Conservation (phyloP, 352 stramenopile species). For the Globisporangium megalacanthum region DNA sequence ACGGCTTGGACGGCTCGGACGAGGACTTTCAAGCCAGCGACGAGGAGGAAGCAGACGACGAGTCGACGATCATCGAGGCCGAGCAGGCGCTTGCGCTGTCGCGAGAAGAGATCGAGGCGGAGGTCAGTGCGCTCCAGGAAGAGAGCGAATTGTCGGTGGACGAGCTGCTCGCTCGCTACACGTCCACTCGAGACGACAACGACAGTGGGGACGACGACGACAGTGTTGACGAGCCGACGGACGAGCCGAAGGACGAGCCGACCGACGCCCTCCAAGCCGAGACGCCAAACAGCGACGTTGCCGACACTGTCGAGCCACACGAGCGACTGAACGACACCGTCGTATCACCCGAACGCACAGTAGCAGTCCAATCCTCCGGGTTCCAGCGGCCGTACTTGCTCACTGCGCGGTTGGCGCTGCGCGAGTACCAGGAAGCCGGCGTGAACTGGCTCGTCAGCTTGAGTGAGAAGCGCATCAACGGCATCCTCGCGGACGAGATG, state of each 20-base stretch:
- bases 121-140: constrained; percentile 71
- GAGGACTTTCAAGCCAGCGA: constrained; percentile 19
- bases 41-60: constrained; percentile 40
- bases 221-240: background rate
- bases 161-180: constrained; percentile 74
- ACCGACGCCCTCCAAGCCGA: background rate
- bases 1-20: constrained; percentile 7
- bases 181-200: constrained; percentile 3
- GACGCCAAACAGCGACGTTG: background rate
- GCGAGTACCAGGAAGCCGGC: constrained; percentile 79
- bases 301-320: background rate
- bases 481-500: constrained; percentile 98
- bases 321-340: too few species aligned
- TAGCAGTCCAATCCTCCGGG: constrained; percentile 2
- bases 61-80: constrained; percentile 81
- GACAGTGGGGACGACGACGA: background rate
- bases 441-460: constrained; percentile 99
- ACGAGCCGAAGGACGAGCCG: background rate
- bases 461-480: constrained; percentile 96
- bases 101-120: constrained; percentile 35
- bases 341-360: too few species aligned
- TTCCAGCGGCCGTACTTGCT: constrained; percentile 72
- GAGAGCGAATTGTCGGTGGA: constrained; percentile 88
- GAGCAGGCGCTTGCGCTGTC: constrained; percentile 29
- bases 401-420: constrained; percentile 52